Percentiles rank a stretch among this genome's conserved stretches.
phyloP scores from a whole-genome alignment of 73 alveolate genomes.

The Uronychia setigera region DNA sequence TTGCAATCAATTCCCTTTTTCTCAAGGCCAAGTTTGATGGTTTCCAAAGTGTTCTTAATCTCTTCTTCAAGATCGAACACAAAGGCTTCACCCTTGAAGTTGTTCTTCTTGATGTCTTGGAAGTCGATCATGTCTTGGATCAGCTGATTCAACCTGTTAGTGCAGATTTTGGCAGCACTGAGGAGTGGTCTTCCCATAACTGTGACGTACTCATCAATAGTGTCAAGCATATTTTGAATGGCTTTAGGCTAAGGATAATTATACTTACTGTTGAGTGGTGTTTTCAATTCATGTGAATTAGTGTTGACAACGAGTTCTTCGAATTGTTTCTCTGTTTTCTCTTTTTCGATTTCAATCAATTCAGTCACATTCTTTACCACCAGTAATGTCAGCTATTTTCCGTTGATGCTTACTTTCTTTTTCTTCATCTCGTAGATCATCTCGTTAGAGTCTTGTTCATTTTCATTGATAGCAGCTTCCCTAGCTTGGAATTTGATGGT shows the following conservation, averaged over 20 bases:
- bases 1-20: not conserved
- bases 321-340: not conserved
- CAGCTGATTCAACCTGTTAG: not conserved
- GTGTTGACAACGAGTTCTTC: not conserved
- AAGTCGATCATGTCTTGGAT: not conserved
- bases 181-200: not conserved
- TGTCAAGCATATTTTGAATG: not conserved
- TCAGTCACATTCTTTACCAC: not conserved
- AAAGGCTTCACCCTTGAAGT: not conserved
- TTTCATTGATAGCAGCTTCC: not conserved
- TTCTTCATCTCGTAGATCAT: not conserved
- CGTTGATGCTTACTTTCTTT: not conserved
- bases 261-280: not conserved
- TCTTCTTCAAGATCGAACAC: not conserved
- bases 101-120: not conserved
- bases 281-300: not conserved
- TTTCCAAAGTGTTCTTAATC: not conserved
- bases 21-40: not conserved
- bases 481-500: not conserved
- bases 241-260: not conserved
- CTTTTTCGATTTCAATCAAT: not conserved
- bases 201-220: not conserved
- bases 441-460: not conserved
- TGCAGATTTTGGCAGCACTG: not conserved
- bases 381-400: not conserved